Conservation (phyloP, 208 protist genomes). For the Leishmania tropica region DNA sequence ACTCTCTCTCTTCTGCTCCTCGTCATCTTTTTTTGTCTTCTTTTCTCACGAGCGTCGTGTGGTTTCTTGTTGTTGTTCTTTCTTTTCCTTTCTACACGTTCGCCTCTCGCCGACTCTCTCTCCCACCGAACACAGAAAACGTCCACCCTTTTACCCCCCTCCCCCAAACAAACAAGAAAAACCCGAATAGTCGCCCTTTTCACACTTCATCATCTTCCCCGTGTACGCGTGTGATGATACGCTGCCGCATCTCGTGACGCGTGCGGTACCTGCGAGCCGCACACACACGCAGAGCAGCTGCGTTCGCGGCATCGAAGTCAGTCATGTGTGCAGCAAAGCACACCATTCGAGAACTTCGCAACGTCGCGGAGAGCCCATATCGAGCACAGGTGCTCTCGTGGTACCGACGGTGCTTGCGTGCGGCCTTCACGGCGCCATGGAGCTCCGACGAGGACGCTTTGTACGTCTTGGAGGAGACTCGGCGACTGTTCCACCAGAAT, state of each 20-base stretch:
- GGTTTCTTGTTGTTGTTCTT: not conserved
- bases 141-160: no score
- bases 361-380: constrained; percentile 52
- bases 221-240: not conserved
- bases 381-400: constrained; percentile 73
- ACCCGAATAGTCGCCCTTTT: not conserved
- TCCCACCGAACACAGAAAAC: not conserved
- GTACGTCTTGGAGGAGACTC: constrained; percentile 84
- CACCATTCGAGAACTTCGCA: constrained; percentile 22
- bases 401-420: constrained; percentile 85
- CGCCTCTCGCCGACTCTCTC: not conserved
- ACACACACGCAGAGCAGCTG: constrained; percentile 2
- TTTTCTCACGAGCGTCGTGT: not conserved
- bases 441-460: constrained; percentile 82
- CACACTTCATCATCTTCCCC: not conserved
- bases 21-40: not conserved
- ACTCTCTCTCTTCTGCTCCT: not conserved
- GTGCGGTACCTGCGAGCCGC: not conserved
- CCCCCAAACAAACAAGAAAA: not conserved
- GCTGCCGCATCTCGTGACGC: not conserved
- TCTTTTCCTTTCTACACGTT: not conserved
- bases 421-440: constrained; percentile 82
- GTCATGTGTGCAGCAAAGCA: constrained; percentile 6
- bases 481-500: constrained; percentile 81
- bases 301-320: not conserved